Base-by-base conservation (phyloP, 2,329 filamentous ascomycete species). In the Zalaria obscura region DNA sequence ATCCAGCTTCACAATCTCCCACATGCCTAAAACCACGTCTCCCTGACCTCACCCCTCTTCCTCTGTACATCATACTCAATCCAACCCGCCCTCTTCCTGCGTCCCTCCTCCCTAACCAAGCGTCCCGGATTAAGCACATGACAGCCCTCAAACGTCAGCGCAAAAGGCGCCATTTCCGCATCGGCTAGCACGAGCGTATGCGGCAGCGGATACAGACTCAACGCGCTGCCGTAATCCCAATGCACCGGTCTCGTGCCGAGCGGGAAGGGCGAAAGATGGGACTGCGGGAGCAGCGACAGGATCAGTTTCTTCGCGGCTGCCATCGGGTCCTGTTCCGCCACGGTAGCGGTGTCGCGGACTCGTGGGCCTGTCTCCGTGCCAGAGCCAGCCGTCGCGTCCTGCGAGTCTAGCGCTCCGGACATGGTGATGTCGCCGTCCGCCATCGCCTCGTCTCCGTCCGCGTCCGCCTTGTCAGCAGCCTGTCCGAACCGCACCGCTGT, bases 41-140 rank as follows among this genome's bases (percentile, higher is more conserved):
- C 80, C 56, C 70, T 75, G 7, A 83, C 58, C 53, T 58, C 72
- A 1, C 81, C 83, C 47, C 65, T 60, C 42, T 72, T 68, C 39
- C 67, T 72, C 26, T 76, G 70, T 35, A 84, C 61, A 60, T 83
- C 82, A 65, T 89, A 96, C 64, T 96, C 91, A 1, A 89, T 71
- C 89, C 91, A 96, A 47, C 79, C 72, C 4, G 78, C 83, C 44
- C 57, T 56, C 5, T 80, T 75, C 48, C 76, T 74, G 40, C 78
- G 71, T 0, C 75, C 67, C 0, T 84, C 78, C 25, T 57, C 58
- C 39, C 58, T 61, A 29, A 93, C 70, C 39, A 98, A 61, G 38
- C 73, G 71, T 4, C 87, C 86, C 0, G 91, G 88, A 58, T 98
- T 98, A 74, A 98, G 80, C 29, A 95, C 88, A 64, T 91, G 84